Evolutionary conservation across 306 rosid species (phyloP).

Genomic region (Carpinus fangiana): DNA sequence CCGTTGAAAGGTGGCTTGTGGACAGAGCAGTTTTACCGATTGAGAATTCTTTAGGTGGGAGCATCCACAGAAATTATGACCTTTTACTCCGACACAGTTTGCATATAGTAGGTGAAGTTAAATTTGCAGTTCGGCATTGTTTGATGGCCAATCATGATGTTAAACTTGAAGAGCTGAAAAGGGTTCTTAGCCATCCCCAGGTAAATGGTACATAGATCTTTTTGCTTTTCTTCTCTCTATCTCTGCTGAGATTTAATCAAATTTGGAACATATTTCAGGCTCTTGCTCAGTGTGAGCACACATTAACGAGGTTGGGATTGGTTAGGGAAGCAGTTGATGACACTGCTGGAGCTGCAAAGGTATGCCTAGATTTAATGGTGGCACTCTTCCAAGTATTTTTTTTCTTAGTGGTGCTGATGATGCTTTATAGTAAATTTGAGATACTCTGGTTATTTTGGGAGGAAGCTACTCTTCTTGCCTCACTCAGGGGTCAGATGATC

Average conservation of each 20-base stretch:
- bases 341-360: conserved; percentile 98
- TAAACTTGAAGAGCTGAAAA: conserved; percentile 63
- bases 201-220: conserved; percentile 32
- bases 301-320: conserved; percentile 71
- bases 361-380: conserved; percentile 37
- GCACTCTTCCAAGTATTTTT: background rate
- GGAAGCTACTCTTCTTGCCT: conserved; percentile 4
- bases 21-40: conserved; percentile 98
- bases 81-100: conserved; percentile 85
- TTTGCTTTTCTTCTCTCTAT: conserved; percentile 8
- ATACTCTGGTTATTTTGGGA: background rate
- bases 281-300: conserved; percentile 98
- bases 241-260: conserved; percentile 17
- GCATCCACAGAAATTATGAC: conserved; percentile 97
- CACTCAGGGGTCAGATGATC: background rate
- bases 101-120: conserved; percentile 97
- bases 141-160: conserved; percentile 84
- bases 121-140: conserved; percentile 87
- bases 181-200: conserved; percentile 98
- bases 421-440: background rate
- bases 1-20: conserved; percentile 92
- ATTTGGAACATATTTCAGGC: conserved; percentile 57
- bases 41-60: conserved; percentile 95
- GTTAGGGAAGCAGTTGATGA: conserved; percentile 91
- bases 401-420: background rate